Evolutionary conservation across 768 basidiomycete species (phyloP).

Genomic region (Tylopilus rubrobrunneus): DNA sequence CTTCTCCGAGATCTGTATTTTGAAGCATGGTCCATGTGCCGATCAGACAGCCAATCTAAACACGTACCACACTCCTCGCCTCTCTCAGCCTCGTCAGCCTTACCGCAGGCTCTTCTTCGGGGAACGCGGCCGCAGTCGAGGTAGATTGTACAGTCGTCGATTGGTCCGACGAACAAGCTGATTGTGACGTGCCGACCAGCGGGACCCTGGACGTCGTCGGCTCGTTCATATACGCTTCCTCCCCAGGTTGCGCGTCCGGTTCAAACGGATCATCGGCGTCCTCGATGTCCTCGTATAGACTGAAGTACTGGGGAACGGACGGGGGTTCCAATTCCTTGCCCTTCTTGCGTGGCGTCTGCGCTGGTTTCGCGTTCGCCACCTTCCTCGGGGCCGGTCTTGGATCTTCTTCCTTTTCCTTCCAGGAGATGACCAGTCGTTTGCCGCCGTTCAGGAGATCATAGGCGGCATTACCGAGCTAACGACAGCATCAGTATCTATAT

Average conservation of each 20-base stretch:
- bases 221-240: neutral
- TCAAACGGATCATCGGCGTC: slow-evolving; percentile 22
- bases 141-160: neutral
- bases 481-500: neutral
- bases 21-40: neutral
- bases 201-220: slow-evolving; percentile 6
- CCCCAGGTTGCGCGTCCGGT: slow-evolving; percentile 11
- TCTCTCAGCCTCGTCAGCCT: slow-evolving; percentile 18
- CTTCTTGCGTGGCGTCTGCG: slow-evolving; percentile 11
- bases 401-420: slow-evolving; percentile 23
- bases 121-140: neutral
- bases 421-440: slow-evolving; percentile 22
- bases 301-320: neutral
- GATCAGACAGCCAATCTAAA: neutral
- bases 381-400: slow-evolving; percentile 10
- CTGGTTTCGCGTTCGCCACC: too few relatives aligned
- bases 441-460: slow-evolving; percentile 17
- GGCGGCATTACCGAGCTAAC: slow-evolving; percentile 19
- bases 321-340: slow-evolving; percentile 15
- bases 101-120: slow-evolving; percentile 10
- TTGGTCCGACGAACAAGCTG: neutral
- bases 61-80: slow-evolving; percentile 18
- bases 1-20: slow-evolving; percentile 15
- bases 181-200: slow-evolving; percentile 11
- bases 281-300: slow-evolving; percentile 31